Conservation (phyloP, 2,329 filamentous ascomycete species). For the Arachnopeziza araneosa region DNA sequence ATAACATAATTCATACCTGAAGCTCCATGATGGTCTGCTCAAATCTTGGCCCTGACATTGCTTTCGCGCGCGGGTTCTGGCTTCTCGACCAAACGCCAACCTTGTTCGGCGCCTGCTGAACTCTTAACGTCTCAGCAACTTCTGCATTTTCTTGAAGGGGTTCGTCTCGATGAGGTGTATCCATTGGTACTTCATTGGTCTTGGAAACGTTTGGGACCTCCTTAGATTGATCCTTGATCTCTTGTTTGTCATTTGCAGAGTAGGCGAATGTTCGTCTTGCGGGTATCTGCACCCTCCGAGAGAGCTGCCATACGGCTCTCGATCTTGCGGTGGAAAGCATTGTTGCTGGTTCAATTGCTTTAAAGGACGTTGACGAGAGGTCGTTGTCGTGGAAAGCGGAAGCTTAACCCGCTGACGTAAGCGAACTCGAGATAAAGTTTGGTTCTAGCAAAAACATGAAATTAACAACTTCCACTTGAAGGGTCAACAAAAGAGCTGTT, state of each 20-base stretch:
- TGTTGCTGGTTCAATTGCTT: constrained; percentile 27
- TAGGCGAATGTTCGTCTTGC: constrained; percentile 27
- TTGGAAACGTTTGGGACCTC: constrained; percentile 50
- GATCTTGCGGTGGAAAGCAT: constrained; percentile 40
- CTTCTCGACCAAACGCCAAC: constrained; percentile 74
- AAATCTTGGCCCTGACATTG: constrained; percentile 91
- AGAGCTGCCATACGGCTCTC: constrained; percentile 35
- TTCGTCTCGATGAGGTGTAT: constrained; percentile 45
- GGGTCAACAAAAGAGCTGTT: background rate
- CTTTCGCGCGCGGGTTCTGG: constrained; percentile 73
- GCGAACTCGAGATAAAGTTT: background rate
- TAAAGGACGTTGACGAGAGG: constrained; percentile 1
- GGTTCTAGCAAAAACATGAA: background rate
- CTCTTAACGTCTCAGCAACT: constrained; percentile 29
- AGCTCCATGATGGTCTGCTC: constrained; percentile 92
- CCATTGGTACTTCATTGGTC: constrained; percentile 51
- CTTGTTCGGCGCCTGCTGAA: constrained; percentile 78
- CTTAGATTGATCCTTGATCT: constrained; percentile 34
- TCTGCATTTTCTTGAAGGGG: constrained; percentile 50
- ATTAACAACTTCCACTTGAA: background rate
- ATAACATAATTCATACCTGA: constrained; percentile 59
- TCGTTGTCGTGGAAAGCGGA: constrained; percentile 10
- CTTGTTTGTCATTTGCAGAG: constrained; percentile 45
- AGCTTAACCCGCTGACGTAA: background rate
- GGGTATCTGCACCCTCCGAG: constrained; percentile 28